These are phyloP conservation scores for Wickerhamomyces chambardii DNA, from an alignment of 805 yeast species.

Conservation along the genomic window DNA sequence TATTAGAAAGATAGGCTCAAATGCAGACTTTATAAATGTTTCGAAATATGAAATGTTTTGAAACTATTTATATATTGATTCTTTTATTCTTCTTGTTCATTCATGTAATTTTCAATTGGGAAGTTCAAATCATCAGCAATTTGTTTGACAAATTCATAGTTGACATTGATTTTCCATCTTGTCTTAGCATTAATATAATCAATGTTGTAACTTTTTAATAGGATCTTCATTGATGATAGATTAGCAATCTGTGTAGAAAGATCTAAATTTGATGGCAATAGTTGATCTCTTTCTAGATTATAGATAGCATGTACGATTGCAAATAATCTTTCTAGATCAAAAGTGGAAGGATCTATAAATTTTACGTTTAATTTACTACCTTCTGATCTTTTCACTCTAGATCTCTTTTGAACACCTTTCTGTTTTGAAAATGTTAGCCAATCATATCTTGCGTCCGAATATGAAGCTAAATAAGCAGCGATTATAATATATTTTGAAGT, in stretches of 20 bases:
- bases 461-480: slow-evolving; percentile 81
- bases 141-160: slow-evolving; percentile 53
- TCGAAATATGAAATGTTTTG: neutral
- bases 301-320: slow-evolving; percentile 74
- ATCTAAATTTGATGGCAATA: slow-evolving; percentile 22
- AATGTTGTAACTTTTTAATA: slow-evolving; percentile 23
- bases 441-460: slow-evolving; percentile 62
- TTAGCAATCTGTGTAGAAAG: slow-evolving; percentile 24
- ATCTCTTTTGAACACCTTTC: slow-evolving; percentile 30
- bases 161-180: slow-evolving; percentile 72
- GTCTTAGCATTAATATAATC: slow-evolving; percentile 61
- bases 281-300: slow-evolving; percentile 28
- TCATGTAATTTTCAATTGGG: slow-evolving; percentile 54
- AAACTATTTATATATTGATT: too few relatives aligned
- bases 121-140: slow-evolving; percentile 59
- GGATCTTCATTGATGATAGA: slow-evolving; percentile 22
- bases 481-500: slow-evolving; percentile 65
- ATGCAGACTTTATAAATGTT: slow-evolving; percentile 7
- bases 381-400: slow-evolving; percentile 27
- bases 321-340: slow-evolving; percentile 69
- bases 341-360: slow-evolving; percentile 60
- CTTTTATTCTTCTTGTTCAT: slow-evolving; percentile 23
- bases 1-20: slow-evolving; percentile 23
- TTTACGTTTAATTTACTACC: slow-evolving; percentile 43
- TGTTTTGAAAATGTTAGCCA: slow-evolving; percentile 59